These are phyloP conservation scores for Eucalyptus polybractea DNA, from an alignment of 345 rosid genomes.

Conservation along the genomic window DNA sequence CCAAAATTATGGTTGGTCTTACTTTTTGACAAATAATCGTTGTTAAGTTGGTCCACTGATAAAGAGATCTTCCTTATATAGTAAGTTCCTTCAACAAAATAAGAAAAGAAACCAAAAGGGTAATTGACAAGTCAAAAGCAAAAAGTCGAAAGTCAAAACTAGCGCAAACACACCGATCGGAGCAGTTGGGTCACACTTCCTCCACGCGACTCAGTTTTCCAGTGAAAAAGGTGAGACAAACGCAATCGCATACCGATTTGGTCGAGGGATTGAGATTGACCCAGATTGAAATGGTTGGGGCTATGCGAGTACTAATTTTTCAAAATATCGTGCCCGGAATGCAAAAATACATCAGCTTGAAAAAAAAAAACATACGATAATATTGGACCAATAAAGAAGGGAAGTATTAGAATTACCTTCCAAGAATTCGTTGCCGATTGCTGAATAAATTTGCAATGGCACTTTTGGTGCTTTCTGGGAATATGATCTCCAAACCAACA, in stretches of 20 bases:
- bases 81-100: not conserved
- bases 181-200: not conserved
- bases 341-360: no score
- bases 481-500: conserved; percentile 18
- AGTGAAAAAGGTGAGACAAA: not conserved
- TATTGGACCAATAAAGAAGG: not conserved
- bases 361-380: not conserved
- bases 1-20: no score
- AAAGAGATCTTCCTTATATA: not conserved
- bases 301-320: no score
- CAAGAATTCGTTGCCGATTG: conserved; percentile 19
- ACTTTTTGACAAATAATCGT: no score
- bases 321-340: no score
- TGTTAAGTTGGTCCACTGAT: no score
- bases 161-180: not conserved
- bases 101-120: no score
- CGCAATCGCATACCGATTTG: no score
- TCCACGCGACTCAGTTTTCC: not conserved
- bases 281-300: no score
- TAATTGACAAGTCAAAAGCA: no score
- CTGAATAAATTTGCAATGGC: conserved; percentile 2
- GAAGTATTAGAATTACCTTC: conserved; percentile 1
- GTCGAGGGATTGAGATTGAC: no score
- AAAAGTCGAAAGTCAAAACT: not conserved
- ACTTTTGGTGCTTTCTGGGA: not conserved